These are phyloP conservation scores for Eremochloa ophiuroides DNA, from an alignment of 176 grass and related monocot species.

Conservation along the genomic window DNA sequence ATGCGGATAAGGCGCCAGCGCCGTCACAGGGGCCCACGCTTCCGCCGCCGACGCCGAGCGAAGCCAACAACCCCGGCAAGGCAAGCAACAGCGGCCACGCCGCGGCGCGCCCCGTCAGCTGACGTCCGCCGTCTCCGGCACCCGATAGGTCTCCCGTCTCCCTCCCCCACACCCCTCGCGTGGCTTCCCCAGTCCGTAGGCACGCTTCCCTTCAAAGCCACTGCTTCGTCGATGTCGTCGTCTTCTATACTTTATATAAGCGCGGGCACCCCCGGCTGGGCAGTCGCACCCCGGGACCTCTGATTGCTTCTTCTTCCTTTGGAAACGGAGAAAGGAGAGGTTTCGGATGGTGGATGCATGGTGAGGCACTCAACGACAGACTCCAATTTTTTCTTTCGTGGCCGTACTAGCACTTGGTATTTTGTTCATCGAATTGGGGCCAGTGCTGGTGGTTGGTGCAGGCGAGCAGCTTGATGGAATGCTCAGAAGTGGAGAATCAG, in stretches of 20 bases:
- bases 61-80: neutral
- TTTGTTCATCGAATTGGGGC: neutral
- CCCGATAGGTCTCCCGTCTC: neutral
- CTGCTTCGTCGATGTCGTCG: conserved; percentile 2
- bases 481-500: too few relatives aligned
- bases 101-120: neutral
- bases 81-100: neutral
- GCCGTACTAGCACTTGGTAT: neutral
- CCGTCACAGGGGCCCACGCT: neutral
- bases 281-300: neutral
- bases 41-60: neutral
- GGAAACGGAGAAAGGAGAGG: neutral
- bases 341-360: conserved; percentile 2
- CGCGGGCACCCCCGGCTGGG: neutral
- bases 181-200: neutral
- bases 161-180: conserved; percentile 8
- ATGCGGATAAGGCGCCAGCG: neutral
- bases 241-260: conserved; percentile 44
- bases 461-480: conserved; percentile 7
- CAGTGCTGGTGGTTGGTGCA: neutral
- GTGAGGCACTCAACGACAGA: conserved; percentile 10
- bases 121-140: conserved; percentile 21
- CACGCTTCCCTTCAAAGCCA: conserved; percentile 46
- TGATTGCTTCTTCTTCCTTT: neutral
- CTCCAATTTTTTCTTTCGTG: neutral